Conservation (phyloP, 1,284 basidiomycete genomes). For the Phellopilus nigrolimitatus region DNA sequence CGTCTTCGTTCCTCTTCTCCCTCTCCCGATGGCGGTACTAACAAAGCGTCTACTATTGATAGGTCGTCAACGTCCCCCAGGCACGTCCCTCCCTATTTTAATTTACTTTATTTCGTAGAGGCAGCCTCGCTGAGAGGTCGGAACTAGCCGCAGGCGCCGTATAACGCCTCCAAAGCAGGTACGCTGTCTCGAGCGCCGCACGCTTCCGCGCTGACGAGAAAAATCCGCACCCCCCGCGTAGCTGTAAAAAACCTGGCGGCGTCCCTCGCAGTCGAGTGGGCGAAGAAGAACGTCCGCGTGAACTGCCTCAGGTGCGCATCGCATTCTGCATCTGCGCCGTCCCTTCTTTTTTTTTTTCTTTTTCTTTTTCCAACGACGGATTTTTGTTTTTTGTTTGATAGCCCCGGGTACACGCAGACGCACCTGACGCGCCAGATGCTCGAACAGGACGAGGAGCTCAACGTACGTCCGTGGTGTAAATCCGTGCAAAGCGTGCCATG, state of each 20-base stretch:
- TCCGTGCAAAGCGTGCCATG: not conserved
- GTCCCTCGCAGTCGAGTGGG: constrained; percentile 87
- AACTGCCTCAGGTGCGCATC: constrained; percentile 79
- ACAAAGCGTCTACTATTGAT: constrained; percentile 20
- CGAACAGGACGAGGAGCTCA: constrained; percentile 66
- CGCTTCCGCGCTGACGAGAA: too few species aligned
- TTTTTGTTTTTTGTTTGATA: constrained; percentile 27
- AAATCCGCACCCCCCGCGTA: too few species aligned
- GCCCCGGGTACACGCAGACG: constrained; percentile 88
- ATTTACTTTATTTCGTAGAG: too few species aligned
- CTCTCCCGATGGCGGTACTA: constrained; percentile 4
- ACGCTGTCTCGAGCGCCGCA: too few species aligned
- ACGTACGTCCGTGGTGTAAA: constrained; percentile 49
- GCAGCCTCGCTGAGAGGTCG: too few species aligned
- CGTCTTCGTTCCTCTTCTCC: constrained; percentile 3
- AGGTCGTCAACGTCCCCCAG: constrained; percentile 86
- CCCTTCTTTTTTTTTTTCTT: too few species aligned
- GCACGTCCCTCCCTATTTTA: too few species aligned
- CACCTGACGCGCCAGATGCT: constrained; percentile 79
- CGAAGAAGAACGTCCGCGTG: constrained; percentile 78
- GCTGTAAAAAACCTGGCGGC: constrained; percentile 88
- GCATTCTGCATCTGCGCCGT: too few species aligned
- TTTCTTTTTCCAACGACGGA: too few species aligned
- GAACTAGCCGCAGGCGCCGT: constrained; percentile 93
- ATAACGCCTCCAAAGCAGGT: constrained; percentile 91